Evolutionary conservation across 106 monocot genomes (phyloP).

Genomic region (Dendrobium officinale): DNA sequence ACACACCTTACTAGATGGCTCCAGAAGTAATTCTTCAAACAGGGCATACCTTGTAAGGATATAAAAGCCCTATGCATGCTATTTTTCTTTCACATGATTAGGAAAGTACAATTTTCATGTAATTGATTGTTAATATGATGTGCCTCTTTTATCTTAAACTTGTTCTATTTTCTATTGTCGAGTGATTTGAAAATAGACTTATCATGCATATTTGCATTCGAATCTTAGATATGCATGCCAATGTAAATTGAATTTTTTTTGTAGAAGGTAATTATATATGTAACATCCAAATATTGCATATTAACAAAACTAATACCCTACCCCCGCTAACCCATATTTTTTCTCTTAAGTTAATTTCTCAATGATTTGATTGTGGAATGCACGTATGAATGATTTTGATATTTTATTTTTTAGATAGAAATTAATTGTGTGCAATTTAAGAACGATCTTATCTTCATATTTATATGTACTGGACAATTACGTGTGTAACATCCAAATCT

Average conservation of each 20-base stretch:
- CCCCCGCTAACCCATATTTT: too few relatives aligned
- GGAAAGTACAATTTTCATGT: background rate
- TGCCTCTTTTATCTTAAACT: background rate
- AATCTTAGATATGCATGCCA: background rate
- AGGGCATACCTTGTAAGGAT: conserved; percentile 87
- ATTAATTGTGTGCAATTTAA: too few relatives aligned
- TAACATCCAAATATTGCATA: too few relatives aligned
- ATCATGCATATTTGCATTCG: background rate
- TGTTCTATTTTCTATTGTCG: background rate
- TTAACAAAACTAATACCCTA: too few relatives aligned
- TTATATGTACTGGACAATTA: too few relatives aligned
- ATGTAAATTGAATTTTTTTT: background rate
- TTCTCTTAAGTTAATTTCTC: too few relatives aligned
- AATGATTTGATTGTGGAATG: too few relatives aligned
- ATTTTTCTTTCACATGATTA: background rate
- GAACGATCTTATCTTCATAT: too few relatives aligned
- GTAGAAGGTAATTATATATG: too few relatives aligned
- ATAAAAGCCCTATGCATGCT: background rate
- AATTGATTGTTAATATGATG: background rate
- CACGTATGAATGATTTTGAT: too few relatives aligned
- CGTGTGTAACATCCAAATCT: too few relatives aligned
- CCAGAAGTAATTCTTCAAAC: conserved; percentile 91
- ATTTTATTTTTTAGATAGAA: too few relatives aligned
- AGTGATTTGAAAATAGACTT: background rate
- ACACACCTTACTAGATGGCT: conserved; percentile 96